A percentile compares a stretch with the other conserved stretches of the same genome.
Evolutionary conservation across 257 asterid species (phyloP).

Genomic region (Solanum chiquidenum): DNA sequence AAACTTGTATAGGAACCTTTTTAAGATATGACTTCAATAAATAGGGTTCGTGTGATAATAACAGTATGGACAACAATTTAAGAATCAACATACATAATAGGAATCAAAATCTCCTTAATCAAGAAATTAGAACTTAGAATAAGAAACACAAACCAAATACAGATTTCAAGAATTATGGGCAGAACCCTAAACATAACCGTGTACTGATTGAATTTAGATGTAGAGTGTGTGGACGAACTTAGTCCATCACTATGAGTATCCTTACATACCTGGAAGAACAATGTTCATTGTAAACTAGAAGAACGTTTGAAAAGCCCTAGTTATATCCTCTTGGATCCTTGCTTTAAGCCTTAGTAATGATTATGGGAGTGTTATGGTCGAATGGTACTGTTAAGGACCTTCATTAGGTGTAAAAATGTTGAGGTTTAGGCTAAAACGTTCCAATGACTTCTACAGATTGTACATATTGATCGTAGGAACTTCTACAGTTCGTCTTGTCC

Average conservation of each 20-base stretch:
- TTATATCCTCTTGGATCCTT: background rate
- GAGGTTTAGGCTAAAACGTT: background rate
- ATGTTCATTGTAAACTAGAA: background rate
- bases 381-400: background rate
- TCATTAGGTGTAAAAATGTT: background rate
- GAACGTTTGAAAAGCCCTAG: background rate
- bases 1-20: background rate
- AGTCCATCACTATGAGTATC: background rate
- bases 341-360: background rate
- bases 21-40: background rate
- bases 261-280: background rate
- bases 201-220: background rate
- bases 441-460: background rate
- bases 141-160: background rate
- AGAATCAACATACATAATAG: background rate
- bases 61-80: background rate
- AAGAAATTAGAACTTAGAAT: background rate
- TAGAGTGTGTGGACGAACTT: background rate
- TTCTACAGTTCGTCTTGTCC: background rate
- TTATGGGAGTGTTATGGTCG: too few species aligned
- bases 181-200: background rate
- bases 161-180: too few species aligned
- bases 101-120: background rate
- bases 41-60: background rate
- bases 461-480: background rate